Evolutionary conservation across 805 yeast genomes (phyloP).

Genomic region (Metschnikowia kofuensis): DNA sequence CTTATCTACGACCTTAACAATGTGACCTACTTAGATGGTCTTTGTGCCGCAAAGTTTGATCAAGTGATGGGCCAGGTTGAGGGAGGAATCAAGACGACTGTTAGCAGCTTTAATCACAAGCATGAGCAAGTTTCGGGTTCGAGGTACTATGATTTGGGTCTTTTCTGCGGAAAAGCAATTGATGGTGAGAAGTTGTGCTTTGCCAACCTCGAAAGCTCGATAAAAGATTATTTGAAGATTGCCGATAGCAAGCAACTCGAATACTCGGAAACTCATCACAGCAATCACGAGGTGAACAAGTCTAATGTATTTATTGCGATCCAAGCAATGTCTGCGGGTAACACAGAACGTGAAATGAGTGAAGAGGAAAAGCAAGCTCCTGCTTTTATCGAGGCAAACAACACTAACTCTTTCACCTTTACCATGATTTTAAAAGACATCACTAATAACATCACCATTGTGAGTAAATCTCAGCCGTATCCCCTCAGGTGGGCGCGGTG

Average conservation of each 20-base stretch:
- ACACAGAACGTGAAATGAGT: conserved; percentile 3
- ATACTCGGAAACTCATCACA: conserved; percentile 20
- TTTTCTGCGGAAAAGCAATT: conserved; percentile 70
- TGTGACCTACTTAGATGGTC: conserved; percentile 44
- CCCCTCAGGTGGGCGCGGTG: conserved; percentile 92
- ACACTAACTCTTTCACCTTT: conserved; percentile 65
- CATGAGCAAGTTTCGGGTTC: conserved; percentile 19
- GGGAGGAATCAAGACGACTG: conserved; percentile 65
- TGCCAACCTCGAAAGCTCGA: conserved; percentile 81
- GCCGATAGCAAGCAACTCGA: conserved; percentile 20
- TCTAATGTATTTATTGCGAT: conserved; percentile 72
- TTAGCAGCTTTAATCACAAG: conserved; percentile 47
- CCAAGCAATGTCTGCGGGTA: conserved; percentile 46
- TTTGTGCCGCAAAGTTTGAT: conserved; percentile 54
- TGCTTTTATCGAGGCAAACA: conserved; percentile 42
- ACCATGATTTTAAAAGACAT: conserved; percentile 74
- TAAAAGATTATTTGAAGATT: conserved; percentile 41
- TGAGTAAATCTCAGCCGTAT: conserved; percentile 83
- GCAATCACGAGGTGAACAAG: conserved; percentile 24
- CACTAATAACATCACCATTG: conserved; percentile 69
- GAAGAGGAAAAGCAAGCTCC: conserved; percentile 16
- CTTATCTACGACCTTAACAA: conserved; percentile 65
- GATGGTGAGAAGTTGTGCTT: conserved; percentile 87
- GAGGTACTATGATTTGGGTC: conserved; percentile 49
- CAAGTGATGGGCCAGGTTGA: conserved; percentile 72